Evolutionary conservation across 768 basidiomycete genomes (phyloP).

Genomic region (Tephrocybe sp.): DNA sequence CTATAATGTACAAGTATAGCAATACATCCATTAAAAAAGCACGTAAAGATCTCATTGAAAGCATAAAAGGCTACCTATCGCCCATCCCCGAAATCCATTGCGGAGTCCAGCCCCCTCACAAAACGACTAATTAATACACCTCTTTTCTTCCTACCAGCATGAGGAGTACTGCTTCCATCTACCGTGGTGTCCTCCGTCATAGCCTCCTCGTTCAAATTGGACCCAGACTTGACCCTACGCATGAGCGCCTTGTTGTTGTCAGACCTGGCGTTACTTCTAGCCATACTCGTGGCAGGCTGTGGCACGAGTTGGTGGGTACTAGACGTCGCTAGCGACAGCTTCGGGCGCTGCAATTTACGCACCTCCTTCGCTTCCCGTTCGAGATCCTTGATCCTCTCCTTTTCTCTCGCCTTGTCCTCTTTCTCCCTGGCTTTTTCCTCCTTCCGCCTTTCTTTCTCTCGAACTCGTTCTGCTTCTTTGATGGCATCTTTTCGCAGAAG

Average conservation of each 20-base stretch:
- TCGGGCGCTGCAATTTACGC: constrained; percentile 25
- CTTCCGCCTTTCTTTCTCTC: constrained; percentile 20
- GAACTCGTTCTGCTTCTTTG: constrained; percentile 16
- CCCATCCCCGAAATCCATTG: constrained; percentile 27
- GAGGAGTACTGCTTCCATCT: constrained; percentile 5
- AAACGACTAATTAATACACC: constrained; percentile 34
- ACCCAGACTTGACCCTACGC: constrained; percentile 33
- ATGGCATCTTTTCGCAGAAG: constrained; percentile 15
- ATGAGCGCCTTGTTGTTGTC: constrained; percentile 22
- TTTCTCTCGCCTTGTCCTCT: constrained; percentile 24
- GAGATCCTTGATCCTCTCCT: constrained; percentile 7
- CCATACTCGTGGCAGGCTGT: constrained; percentile 10
- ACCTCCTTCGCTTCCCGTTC: constrained; percentile 13
- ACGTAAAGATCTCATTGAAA: too few relatives aligned
- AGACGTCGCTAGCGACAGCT: constrained; percentile 28
- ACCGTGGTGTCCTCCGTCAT: constrained; percentile 5
- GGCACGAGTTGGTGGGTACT: constrained; percentile 12
- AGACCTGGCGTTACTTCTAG: constrained; percentile 10
- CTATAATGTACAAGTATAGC: too few relatives aligned
- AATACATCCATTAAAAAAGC: too few relatives aligned
- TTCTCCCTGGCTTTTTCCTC: constrained; percentile 22
- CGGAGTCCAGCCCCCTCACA: constrained; percentile 26
- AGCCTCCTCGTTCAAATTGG: constrained; percentile 24
- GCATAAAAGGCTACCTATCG: constrained; percentile 1
- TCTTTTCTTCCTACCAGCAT: constrained; percentile 27